Evolutionary conservation across 139 green algal species (phyloP), one percentile per base, ranked within the genome.

Genomic region (Volvox reticuliferus): DNA sequence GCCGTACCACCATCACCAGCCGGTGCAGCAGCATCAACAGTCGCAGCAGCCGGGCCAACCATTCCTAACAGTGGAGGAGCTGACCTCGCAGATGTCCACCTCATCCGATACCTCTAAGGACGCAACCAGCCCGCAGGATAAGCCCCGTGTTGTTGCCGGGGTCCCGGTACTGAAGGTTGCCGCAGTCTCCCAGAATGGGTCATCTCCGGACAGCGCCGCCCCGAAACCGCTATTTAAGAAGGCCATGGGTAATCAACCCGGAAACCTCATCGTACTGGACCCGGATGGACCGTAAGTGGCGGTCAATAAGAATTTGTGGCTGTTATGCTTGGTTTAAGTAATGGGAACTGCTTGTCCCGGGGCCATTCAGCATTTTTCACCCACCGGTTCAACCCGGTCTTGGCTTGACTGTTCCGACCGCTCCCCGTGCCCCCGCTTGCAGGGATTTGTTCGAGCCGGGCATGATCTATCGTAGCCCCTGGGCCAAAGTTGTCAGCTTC

Each of bases 391-490:
- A 55, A 55, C 44, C 44, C 44, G 9, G 9, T 55, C 44, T 55
- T 55, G 44, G 44, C 44, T 9, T 55, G 44, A 9, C 44, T 55
- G 9, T 55, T 55, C 5, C 9, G 44, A 55, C 44, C 9, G 44
- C 44, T 55, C 44, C 44, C 44, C 44, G 44, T 9, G 5, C 44
- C 5, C 44, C 73, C 73, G 22, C 75, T 19, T 26, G 30, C 86
- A 90, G 86, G 28, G 86, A 90, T 19, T 71, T 90, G 50, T 90
- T 90, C 22, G 86, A 90, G 73, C 86, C 86, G n/a, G 86, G 86
- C 73, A 75, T 76, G 71, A 35, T 90, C 3, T 90, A 90, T 20
- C 86, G 86, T 75, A 90, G 86, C 73, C 86, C 86, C 20, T 90
- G 86, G 86, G 86, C 86, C 86, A 90, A 90, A 44, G 44, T 90